These are phyloP conservation scores for Vicia villosa DNA, from an alignment of 306 rosid species.

Conservation along the genomic window DNA sequence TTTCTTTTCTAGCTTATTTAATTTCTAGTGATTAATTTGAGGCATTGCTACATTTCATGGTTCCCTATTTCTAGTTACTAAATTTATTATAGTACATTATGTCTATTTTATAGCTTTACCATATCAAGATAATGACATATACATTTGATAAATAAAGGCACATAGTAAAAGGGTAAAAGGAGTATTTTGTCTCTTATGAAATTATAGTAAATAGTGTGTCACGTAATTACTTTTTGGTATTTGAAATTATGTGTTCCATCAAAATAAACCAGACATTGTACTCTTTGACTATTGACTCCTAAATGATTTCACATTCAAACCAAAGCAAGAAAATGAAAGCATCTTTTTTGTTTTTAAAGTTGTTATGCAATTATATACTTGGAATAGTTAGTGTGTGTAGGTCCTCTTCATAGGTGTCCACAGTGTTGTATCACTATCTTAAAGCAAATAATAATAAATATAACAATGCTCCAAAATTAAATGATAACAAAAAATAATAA, in stretches of 20 bases:
- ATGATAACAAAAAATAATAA: not conserved
- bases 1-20: constrained; percentile 5
- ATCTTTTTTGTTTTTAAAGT: constrained; percentile 20
- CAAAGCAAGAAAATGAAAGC: constrained; percentile 20
- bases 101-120: not conserved
- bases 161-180: constrained; percentile 7
- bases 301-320: constrained; percentile 17
- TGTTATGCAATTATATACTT: not conserved
- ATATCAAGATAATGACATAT: constrained; percentile 17
- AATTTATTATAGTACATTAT: not conserved
- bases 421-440: not conserved
- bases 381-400: constrained; percentile 1
- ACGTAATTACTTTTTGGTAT: not conserved
- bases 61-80: not conserved
- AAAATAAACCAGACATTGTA: constrained; percentile 21
- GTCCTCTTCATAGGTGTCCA: constrained; percentile 14
- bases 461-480: not conserved
- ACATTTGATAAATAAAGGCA: not conserved
- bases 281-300: constrained; percentile 31
- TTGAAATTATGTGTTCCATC: constrained; percentile 29
- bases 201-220: constrained; percentile 8
- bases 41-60: constrained; percentile 11
- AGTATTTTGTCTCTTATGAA: constrained; percentile 35
- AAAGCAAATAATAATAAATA: not conserved
- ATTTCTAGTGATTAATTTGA: not conserved